Percentiles rank a stretch among this genome's conserved stretches.
Conservation (phyloP, 2,329 filamentous ascomycete genomes). For the Diaporthe citriasiana region DNA sequence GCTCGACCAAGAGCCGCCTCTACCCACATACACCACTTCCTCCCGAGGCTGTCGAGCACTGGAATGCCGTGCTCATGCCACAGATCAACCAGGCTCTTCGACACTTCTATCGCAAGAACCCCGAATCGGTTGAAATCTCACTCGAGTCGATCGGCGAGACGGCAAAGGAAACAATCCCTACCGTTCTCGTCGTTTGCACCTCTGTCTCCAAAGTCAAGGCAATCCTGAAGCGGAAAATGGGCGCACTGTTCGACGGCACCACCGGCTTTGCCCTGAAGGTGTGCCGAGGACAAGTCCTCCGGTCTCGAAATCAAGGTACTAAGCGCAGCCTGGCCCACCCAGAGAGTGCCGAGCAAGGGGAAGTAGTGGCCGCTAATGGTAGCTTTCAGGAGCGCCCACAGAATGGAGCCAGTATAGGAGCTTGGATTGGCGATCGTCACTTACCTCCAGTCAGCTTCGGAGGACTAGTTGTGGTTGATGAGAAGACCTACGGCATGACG, state of each 20-base stretch:
- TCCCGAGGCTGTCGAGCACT: constrained; percentile 75
- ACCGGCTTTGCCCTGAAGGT: constrained; percentile 78
- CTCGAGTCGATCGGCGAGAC: constrained; percentile 81
- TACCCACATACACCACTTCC: constrained; percentile 72
- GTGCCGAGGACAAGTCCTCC: constrained; percentile 76
- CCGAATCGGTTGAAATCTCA: constrained; percentile 84
- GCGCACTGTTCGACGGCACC: constrained; percentile 73
- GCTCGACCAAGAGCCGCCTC: constrained; percentile 63
- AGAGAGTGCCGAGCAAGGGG: constrained; percentile 50
- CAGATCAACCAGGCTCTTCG: constrained; percentile 80
- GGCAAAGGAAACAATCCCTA: constrained; percentile 75
- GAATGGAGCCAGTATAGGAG: constrained; percentile 94
- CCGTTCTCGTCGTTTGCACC: constrained; percentile 82
- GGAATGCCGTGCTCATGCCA: constrained; percentile 79
- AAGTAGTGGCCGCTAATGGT: constrained; percentile 71
- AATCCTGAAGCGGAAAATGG: constrained; percentile 78
- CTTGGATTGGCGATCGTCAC: constrained; percentile 87
- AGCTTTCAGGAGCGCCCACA: constrained; percentile 83
- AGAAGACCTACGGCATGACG: constrained; percentile 91
- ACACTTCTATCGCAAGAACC: constrained; percentile 78
- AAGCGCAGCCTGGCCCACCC: constrained; percentile 56
- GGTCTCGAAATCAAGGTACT: constrained; percentile 65
- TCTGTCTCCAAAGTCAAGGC: constrained; percentile 80
- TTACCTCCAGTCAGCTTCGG: constrained; percentile 93
- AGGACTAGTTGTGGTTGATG: constrained; percentile 87